Evolutionary conservation across 208 protist species (phyloP), one percentile per base, ranked within the genome.

Genomic region (Wallacemonas rigidus): DNA sequence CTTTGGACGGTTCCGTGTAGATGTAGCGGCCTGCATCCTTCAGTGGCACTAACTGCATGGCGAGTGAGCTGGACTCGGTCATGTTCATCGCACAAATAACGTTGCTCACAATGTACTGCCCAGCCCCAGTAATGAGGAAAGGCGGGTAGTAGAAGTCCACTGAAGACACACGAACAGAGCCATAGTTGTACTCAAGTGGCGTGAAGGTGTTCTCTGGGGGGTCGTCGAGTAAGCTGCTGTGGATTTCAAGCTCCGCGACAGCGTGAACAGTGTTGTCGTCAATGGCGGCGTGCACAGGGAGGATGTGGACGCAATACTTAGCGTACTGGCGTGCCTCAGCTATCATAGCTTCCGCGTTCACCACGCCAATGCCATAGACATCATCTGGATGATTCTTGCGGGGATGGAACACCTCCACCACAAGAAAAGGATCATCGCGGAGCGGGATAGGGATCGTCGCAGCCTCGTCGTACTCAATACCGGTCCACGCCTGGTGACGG

Each of bases 41-140:
- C 44, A 92, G 69, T 39, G 88, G 87, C 14, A 92, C 76, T 12
- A 95, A 80, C 74, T 96, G 91, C 88, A 96, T 96, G 17, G 92
- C 87, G 14, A 96, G 77, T 48, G 88, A 87, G 73, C 83, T 88
- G 14, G 83, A 86, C 67, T 93, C 87, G 11, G 89, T 96, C 84
- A 92, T 91, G 73, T 96, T 96, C 87, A 94, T 94, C 36, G 83
- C 91, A 69, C 87, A 94, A 40, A 96, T 69, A 15, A 94, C 86
- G 74, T 89, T 96, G 12, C 87, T 92, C 39, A 96, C 86, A 41
- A 93, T 87, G 76, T 93, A 96, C 72, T 91, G 81, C 1, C 91
- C 89, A 1, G 77, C 72, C 36, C 77, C 82, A 2, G 85, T 87
- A 41, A 94, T 81, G 43, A 93, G 74, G 67, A 93, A 94, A 17